Evolutionary conservation across 805 yeast species (phyloP).

Genomic region (Yarrowia bubula): DNA sequence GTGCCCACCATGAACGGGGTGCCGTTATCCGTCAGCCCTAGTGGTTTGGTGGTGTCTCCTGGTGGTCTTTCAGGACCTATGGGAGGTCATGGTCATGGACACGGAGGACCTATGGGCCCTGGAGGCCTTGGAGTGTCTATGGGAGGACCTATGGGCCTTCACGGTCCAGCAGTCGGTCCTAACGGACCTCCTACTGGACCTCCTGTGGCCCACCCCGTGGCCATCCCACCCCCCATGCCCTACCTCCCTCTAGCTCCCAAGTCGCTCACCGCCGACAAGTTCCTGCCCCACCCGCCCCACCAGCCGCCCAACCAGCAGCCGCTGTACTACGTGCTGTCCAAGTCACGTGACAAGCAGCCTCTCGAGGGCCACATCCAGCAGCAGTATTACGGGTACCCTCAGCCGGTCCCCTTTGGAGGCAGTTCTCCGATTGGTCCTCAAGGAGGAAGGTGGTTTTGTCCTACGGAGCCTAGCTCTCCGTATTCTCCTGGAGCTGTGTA

Average conservation of each 20-base stretch:
- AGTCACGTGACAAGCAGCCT: conserved; percentile 22
- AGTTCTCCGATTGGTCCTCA: not conserved
- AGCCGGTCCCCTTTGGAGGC: not conserved
- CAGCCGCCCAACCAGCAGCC: conserved; percentile 27
- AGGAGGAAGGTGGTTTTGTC: not conserved
- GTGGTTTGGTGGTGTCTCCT: not conserved
- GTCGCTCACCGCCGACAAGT: conserved; percentile 21
- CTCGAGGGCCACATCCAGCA: conserved; percentile 24
- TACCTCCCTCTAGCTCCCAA: conserved; percentile 15
- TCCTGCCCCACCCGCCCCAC: conserved; percentile 8
- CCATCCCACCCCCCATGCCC: conserved; percentile 18
- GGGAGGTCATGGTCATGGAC: no score
- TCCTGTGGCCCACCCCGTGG: not conserved
- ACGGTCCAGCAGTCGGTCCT: no score
- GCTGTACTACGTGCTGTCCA: conserved; percentile 10
- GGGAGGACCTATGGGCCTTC: no score
- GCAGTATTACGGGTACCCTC: not conserved
- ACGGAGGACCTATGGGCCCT: no score
- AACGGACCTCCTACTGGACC: not conserved
- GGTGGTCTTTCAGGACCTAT: no score
- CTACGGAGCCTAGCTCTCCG: conserved; percentile 11
- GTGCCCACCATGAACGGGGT: not conserved
- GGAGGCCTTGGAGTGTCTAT: no score
- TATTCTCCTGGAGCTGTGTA: not conserved
- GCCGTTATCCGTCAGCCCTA: not conserved